Percentiles rank a stretch among this genome's conserved stretches.
These are phyloP conservation scores for Ceratobasidium sp. DNA, from an alignment of 1,284 basidiomycete species.

Conservation along the genomic window DNA sequence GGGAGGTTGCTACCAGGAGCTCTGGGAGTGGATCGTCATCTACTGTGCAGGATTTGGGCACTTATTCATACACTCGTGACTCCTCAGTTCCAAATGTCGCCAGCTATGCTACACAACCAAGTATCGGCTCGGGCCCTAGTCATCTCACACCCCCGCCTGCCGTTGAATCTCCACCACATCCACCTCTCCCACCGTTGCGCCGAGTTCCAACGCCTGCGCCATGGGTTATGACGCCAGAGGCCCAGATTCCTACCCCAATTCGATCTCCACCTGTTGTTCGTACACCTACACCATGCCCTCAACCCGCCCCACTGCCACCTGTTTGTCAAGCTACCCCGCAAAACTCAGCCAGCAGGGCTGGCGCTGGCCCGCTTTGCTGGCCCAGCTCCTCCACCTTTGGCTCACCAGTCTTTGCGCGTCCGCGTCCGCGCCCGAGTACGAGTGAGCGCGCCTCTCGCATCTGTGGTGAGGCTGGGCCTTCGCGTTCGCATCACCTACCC, in stretches of 20 bases:
- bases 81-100: background rate
- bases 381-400: background rate
- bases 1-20: background rate
- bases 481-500: too few relatives aligned
- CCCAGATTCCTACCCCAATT: background rate
- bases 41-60: background rate
- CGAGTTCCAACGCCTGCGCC: background rate
- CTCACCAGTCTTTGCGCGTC: background rate
- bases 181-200: background rate
- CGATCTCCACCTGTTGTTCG: background rate
- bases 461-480: background rate
- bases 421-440: background rate
- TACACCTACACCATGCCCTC: background rate
- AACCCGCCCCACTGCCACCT: background rate
- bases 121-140: too few relatives aligned
- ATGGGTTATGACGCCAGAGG: background rate
- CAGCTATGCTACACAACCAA: too few relatives aligned
- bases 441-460: background rate
- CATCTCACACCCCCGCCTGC: background rate
- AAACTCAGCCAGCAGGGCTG: background rate
- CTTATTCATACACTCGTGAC: background rate
- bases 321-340: background rate
- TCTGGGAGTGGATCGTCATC: too few relatives aligned
- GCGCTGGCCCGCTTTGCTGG: background rate
- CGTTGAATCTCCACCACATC: background rate